These are phyloP conservation scores for Arabidopsis arenosa DNA, from an alignment of 345 rosid genomes.

Conservation along the genomic window DNA sequence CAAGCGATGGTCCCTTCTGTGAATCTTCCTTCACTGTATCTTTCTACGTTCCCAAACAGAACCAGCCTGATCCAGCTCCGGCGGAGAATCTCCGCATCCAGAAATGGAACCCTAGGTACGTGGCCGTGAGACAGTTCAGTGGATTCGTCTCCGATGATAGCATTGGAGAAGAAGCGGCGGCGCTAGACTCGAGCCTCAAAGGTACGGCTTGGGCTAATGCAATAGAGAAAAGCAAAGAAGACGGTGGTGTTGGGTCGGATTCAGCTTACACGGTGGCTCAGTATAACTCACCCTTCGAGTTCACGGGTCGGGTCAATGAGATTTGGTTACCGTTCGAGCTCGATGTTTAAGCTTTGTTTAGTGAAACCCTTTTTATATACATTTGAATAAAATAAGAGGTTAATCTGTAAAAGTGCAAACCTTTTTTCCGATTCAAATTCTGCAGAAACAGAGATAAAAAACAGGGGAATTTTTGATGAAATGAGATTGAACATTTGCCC, in stretches of 20 bases:
- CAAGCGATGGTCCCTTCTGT: slow-evolving; percentile 89
- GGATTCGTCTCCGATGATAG: slow-evolving; percentile 70
- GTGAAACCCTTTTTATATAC: not conserved
- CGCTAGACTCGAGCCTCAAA: slow-evolving; percentile 61
- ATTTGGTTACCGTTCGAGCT: slow-evolving; percentile 67
- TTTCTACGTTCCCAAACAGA: slow-evolving; percentile 77
- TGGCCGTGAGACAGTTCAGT: slow-evolving; percentile 72
- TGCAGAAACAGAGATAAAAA: not conserved
- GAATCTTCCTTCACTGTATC: slow-evolving; percentile 77
- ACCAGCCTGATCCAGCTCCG: slow-evolving; percentile 79
- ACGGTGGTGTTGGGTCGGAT: slow-evolving; percentile 33
- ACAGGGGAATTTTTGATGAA: slow-evolving; percentile 17
- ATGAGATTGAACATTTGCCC: slow-evolving; percentile 35
- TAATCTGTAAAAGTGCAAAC: not conserved
- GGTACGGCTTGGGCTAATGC: slow-evolving; percentile 70
- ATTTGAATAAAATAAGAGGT: slow-evolving; percentile 9
- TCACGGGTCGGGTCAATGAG: slow-evolving; percentile 71
- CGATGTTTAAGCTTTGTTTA: slow-evolving; percentile 35
- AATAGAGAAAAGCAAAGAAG: slow-evolving; percentile 54
- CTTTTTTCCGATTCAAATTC: not conserved
- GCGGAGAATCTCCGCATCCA: slow-evolving; percentile 77
- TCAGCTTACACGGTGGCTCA: slow-evolving; percentile 75
- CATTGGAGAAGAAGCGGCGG: slow-evolving; percentile 78
- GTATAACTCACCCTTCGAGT: slow-evolving; percentile 91
- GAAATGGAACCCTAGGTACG: slow-evolving; percentile 58